Evolutionary conservation across 345 rosid species (phyloP).

Genomic region (Arabidopsis thaliana): TAIR10.1 NC_003075.7:14851001-14851500

Average conservation of each 20-base stretch:
- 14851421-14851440: conserved; percentile 31
- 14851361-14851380: conserved; percentile 32
- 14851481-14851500: conserved; percentile 42
- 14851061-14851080: conserved; percentile 50
- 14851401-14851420: conserved; percentile 11
- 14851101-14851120: conserved; percentile 45
- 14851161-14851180: conserved; percentile 1
- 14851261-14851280: not conserved
- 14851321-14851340: conserved; percentile 36
- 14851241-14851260: not conserved
- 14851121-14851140: conserved; percentile 35
- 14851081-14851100: conserved; percentile 52
- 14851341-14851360: conserved; percentile 46
- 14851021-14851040: conserved; percentile 35
- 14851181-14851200: conserved; percentile 25
- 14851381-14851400: conserved; percentile 32
- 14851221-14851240: conserved; percentile 8
- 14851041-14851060: conserved; percentile 63
- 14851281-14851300: conserved; percentile 12
- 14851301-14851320: not conserved
- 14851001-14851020: conserved; percentile 29
- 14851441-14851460: conserved; percentile 46
- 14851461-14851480: conserved; percentile 35
- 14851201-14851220: conserved; percentile 17
- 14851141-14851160: conserved; percentile 38